These are phyloP conservation scores for Sarocladiaceae sp. DNA, from an alignment of 2,329 filamentous ascomycete species.

Conservation along the genomic window DNA sequence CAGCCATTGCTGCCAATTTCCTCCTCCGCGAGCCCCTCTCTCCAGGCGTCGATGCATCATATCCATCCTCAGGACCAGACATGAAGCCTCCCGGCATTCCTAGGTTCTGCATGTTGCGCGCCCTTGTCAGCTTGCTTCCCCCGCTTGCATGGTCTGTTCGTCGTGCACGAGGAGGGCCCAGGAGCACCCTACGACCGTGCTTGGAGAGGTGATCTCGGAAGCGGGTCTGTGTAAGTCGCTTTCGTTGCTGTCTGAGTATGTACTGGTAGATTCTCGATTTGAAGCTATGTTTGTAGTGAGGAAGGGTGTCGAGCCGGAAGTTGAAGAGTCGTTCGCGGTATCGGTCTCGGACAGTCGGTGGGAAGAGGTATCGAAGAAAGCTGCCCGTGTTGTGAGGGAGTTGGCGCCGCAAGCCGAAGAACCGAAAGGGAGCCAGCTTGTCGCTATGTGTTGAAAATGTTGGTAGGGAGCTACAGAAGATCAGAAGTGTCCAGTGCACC, in stretches of 20 bases:
- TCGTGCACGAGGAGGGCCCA: slow-evolving; percentile 29
- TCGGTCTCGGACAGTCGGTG: slow-evolving; percentile 54
- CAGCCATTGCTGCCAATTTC: slow-evolving; percentile 67
- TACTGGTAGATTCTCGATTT: slow-evolving; percentile 76
- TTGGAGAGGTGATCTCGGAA: slow-evolving; percentile 38
- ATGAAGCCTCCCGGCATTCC: slow-evolving; percentile 13
- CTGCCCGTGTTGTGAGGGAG: slow-evolving; percentile 40
- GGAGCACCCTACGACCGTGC: slow-evolving; percentile 41
- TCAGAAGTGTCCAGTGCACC: background rate
- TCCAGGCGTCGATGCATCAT: slow-evolving; percentile 19
- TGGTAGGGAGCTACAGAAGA: background rate
- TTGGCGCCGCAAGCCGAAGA: slow-evolving; percentile 28
- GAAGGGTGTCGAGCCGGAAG: slow-evolving; percentile 72
- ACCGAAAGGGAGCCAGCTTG: slow-evolving; percentile 42
- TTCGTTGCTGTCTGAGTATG: slow-evolving; percentile 61
- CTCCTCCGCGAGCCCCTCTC: slow-evolving; percentile 71
- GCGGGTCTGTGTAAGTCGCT: slow-evolving; percentile 43
- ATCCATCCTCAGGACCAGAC: slow-evolving; percentile 19
- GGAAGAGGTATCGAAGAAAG: slow-evolving; percentile 65
- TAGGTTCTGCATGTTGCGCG: slow-evolving; percentile 24
- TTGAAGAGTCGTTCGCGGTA: slow-evolving; percentile 63
- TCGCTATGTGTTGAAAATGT: background rate
- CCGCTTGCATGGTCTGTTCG: slow-evolving; percentile 27
- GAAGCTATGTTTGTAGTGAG: slow-evolving; percentile 62
- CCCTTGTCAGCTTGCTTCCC: slow-evolving; percentile 20